phyloP scores from a whole-genome alignment of 352 stramenopile genomes.

The Globisporangium nodosum region DNA sequence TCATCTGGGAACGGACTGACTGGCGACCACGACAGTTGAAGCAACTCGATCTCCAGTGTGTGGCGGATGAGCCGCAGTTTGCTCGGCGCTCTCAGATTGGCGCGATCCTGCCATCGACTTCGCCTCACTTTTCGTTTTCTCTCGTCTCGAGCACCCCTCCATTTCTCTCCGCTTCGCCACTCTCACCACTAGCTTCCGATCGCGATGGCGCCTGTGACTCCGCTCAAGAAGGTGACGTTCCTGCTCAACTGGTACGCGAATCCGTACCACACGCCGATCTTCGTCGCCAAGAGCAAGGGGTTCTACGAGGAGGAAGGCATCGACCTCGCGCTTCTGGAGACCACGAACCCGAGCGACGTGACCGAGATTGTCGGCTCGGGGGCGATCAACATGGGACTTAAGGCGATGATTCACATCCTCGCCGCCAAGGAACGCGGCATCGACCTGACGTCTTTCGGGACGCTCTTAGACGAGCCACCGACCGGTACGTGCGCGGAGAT shows the following conservation, averaged over 20 bases:
- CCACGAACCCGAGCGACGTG: constrained; percentile 43
- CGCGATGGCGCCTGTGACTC: constrained; percentile 26
- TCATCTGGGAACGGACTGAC: no score
- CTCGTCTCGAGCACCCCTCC: not conserved
- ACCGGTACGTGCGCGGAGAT: constrained; percentile 15
- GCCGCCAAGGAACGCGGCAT: constrained; percentile 45
- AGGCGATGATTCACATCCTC: constrained; percentile 51
- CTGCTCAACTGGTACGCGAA: constrained; percentile 52
- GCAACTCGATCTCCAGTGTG: no score
- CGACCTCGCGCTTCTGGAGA: constrained; percentile 42
- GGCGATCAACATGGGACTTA: constrained; percentile 40
- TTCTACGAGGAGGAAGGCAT: constrained; percentile 53
- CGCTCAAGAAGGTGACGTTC: constrained; percentile 41
- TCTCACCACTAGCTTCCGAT: not conserved
- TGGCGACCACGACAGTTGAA: no score
- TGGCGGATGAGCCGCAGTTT: no score
- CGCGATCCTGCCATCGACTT: no score
- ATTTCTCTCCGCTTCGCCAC: not conserved
- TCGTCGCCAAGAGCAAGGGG: constrained; percentile 42
- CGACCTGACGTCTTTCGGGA: constrained; percentile 39
- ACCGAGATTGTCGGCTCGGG: constrained; percentile 47
- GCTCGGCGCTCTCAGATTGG: no score
- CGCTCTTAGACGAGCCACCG: constrained; percentile 38
- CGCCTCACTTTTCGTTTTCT: constrained; percentile 8
- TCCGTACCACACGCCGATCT: constrained; percentile 50